Percentiles rank a stretch among this genome's conserved stretches.
These are phyloP conservation scores for Chlorophyllum brunneum DNA, from an alignment of 768 basidiomycete genomes.

Conservation along the genomic window DNA sequence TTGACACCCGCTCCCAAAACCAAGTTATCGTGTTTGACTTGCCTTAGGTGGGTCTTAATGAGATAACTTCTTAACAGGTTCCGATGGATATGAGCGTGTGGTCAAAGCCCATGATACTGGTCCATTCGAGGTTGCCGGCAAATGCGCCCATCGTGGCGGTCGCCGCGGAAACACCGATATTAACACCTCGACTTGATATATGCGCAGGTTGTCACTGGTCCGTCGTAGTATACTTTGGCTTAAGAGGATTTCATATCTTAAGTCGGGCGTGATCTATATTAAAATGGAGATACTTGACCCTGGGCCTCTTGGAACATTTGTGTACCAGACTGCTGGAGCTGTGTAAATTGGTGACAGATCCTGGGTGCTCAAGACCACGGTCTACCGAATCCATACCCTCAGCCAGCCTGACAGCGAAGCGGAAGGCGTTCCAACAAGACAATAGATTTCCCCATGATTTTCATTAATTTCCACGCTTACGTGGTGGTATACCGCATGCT, in stretches of 20 bases:
- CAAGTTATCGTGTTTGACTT: not conserved
- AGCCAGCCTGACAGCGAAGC: constrained; percentile 2
- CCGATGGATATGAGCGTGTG: not conserved
- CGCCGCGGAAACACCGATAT: too few relatives aligned
- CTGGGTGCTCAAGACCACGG: too few relatives aligned
- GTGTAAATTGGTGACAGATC: too few relatives aligned
- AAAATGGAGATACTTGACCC: too few relatives aligned
- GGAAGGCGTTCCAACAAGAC: not conserved
- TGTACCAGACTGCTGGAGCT: too few relatives aligned
- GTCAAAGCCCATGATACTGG: not conserved
- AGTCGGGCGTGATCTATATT: too few relatives aligned
- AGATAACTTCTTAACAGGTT: not conserved
- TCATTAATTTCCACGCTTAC: constrained; percentile 5
- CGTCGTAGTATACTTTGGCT: too few relatives aligned
- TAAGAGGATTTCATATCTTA: too few relatives aligned
- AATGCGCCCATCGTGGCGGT: not conserved
- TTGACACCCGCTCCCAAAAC: not conserved
- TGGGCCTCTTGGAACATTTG: too few relatives aligned
- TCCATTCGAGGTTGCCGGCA: not conserved
- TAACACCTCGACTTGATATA: too few relatives aligned
- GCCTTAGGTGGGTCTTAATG: constrained; percentile 4
- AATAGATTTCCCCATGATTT: not conserved
- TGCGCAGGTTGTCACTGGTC: too few relatives aligned
- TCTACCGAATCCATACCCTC: too few relatives aligned
- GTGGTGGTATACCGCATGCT: not conserved